Evolutionary conservation across 257 asterid genomes (phyloP), one percentile per base, ranked within the genome.

Genomic region (Apocynum venetum): DNA sequence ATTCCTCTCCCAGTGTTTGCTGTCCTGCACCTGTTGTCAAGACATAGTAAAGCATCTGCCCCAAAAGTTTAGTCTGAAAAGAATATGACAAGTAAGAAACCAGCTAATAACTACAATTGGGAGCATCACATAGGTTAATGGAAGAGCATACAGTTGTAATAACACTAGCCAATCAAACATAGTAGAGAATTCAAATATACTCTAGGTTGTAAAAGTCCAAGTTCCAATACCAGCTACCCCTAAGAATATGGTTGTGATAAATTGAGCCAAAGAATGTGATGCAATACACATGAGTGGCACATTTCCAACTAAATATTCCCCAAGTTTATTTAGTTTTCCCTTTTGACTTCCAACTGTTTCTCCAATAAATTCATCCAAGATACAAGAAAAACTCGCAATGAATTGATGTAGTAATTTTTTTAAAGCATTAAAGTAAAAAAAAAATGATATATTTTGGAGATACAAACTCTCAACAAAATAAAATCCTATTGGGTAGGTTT

Each of bases 1-100:
- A 96, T 83, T 96, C 99, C 88, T 96, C 99, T 70, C 99, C 99
- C 49, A 96, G 87, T 38, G 99, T 93, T 87, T 96, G 99, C 84
- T 90, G 87, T 69, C 98, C 98, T 2, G 97, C 98, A 80, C 98
- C 97, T 1, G 98, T 96, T 44, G 99, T 96, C 76, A 93, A 81
- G 80, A 96, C 83, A 75, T 85, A 93, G 84, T 96, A 96, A 71
- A 96, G 96, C 97, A 93, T 91, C 89, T 96, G 99, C 41, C 98
- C 99, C 88, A 93, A 84, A 78, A 93, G 97, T 86, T 91, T 93
- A 13, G 97, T 87, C 99, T 96, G 89, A 80, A 79, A 71, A 57
- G 31, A 66, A 76, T 10, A 68, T 8, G 38, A 68, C 4, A 66
- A 43, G 38, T 17, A 8, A 7, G 73, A 6, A 68, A 71, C 72